Conservation (phyloP, 495 filamentous ascomycete genomes). For the Lineolata rhizophorae region DNA sequence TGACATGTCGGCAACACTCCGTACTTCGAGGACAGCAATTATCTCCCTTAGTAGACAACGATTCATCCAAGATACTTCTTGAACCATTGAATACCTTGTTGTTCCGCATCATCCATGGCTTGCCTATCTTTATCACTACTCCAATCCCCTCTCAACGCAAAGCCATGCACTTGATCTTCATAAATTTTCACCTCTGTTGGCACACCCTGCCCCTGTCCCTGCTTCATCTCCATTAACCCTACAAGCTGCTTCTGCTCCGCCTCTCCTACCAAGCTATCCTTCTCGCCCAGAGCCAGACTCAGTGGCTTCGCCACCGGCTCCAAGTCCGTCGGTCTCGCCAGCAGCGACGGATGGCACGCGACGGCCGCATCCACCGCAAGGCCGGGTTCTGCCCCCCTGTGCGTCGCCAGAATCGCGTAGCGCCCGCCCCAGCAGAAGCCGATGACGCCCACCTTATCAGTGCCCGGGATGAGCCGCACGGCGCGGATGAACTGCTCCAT, state of each 20-base stretch:
- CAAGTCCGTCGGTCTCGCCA: slow-evolving; percentile 14
- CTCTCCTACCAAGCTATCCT: slow-evolving; percentile 13
- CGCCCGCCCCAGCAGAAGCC: slow-evolving; percentile 18
- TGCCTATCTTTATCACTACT: slow-evolving; percentile 23
- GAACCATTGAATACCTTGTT: slow-evolving; percentile 24
- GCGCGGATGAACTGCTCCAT: slow-evolving; percentile 15
- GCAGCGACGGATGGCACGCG: slow-evolving; percentile 14
- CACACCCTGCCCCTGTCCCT: background rate
- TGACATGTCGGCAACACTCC: too few species aligned
- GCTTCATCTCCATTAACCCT: slow-evolving; percentile 8
- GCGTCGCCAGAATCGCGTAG: slow-evolving; percentile 12
- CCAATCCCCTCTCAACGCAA: slow-evolving; percentile 21
- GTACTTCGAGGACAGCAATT: too few species aligned
- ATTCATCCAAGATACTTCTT: slow-evolving; percentile 9
- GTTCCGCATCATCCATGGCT: slow-evolving; percentile 22
- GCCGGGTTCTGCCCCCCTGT: slow-evolving; percentile 3
- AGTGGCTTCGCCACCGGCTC: slow-evolving; percentile 10
- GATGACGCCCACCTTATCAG: slow-evolving; percentile 14
- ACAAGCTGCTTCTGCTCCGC: slow-evolving; percentile 5
- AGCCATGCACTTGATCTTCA: background rate
- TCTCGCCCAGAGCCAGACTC: slow-evolving; percentile 11
- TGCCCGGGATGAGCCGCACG: slow-evolving; percentile 12
- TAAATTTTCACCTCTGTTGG: slow-evolving; percentile 1
- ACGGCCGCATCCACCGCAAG: slow-evolving; percentile 11
- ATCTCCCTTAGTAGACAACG: slow-evolving; percentile 12